These are phyloP conservation scores for Papiliotrema fonsecae DNA, from an alignment of 1,284 basidiomycete species.

Conservation along the genomic window DNA sequence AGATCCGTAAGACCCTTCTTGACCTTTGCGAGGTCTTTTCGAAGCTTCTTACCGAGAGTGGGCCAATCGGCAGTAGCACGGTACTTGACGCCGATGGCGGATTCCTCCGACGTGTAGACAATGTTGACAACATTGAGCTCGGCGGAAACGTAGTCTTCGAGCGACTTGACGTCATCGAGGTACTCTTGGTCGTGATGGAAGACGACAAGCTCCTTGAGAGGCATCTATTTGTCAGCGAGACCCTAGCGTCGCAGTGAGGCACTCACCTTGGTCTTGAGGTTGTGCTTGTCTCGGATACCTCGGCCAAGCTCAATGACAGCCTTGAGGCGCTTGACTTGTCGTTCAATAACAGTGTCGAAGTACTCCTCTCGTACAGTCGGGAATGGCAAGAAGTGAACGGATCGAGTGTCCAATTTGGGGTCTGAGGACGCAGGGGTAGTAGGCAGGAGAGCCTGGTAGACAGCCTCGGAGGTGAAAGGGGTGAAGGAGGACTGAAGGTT, in stretches of 20 bases:
- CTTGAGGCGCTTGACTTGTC: constrained; percentile 92
- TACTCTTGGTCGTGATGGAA: constrained; percentile 88
- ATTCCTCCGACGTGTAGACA: constrained; percentile 83
- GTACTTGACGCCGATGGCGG: constrained; percentile 81
- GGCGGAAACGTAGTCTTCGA: constrained; percentile 85
- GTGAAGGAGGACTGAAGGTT: constrained; percentile 85
- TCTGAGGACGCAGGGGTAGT: constrained; percentile 74
- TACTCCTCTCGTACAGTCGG: constrained; percentile 91
- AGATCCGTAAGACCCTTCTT: constrained; percentile 80
- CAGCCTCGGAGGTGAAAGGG: constrained; percentile 94
- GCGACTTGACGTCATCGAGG: constrained; percentile 76
- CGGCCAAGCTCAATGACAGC: constrained; percentile 89
- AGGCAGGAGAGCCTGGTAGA: constrained; percentile 83
- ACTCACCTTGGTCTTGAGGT: constrained; percentile 78
- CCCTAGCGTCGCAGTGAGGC: not conserved
- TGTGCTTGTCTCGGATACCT: constrained; percentile 82
- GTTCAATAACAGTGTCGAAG: constrained; percentile 92
- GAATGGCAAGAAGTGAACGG: constrained; percentile 93
- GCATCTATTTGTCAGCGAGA: constrained; percentile 42
- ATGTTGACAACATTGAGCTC: constrained; percentile 94
- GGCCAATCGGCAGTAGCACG: constrained; percentile 91
- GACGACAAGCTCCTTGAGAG: constrained; percentile 85
- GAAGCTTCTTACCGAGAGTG: constrained; percentile 87
- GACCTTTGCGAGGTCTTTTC: constrained; percentile 87
- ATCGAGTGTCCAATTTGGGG: constrained; percentile 70